phyloP scores from a whole-genome alignment of 805 yeast genomes.

The Ogataea trehalophila region DNA sequence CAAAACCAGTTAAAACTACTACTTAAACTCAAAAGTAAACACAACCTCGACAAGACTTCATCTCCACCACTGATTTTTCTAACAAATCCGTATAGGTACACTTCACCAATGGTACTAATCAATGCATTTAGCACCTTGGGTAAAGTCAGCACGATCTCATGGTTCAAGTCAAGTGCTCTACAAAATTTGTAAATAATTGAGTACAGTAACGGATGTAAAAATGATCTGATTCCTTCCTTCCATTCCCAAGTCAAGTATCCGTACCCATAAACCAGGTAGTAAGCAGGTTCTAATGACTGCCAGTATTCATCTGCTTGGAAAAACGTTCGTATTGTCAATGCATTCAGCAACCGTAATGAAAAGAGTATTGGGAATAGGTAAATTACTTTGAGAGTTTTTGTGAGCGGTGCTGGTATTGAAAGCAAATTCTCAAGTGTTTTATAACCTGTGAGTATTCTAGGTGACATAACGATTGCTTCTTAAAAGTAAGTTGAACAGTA shows the following conservation, averaged over 20 bases:
- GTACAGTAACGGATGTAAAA: constrained; percentile 74
- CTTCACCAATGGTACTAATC: constrained; percentile 70
- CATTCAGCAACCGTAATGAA: constrained; percentile 36
- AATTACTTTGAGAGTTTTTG: too few relatives aligned
- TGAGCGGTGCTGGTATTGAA: too few relatives aligned
- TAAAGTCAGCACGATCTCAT: constrained; percentile 36
- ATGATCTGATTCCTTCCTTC: constrained; percentile 68
- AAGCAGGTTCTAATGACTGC: constrained; percentile 94
- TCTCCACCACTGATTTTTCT: constrained; percentile 24
- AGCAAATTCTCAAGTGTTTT: too few relatives aligned
- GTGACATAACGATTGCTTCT: too few relatives aligned
- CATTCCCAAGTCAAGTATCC: constrained; percentile 97
- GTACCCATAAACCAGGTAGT: constrained; percentile 61
- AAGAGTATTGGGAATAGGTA: too few relatives aligned
- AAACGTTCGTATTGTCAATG: constrained; percentile 62
- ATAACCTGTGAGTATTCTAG: too few relatives aligned
- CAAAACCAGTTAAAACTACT: constrained; percentile 82
- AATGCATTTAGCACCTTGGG: constrained; percentile 72
- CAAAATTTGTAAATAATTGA: constrained; percentile 38
- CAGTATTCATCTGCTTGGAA: constrained; percentile 97
- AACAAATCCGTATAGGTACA: constrained; percentile 44
- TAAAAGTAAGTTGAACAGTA: too few relatives aligned
- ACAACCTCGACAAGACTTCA: constrained; percentile 16
- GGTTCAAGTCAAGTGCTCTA: constrained; percentile 30
- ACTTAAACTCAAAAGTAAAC: constrained; percentile 46